Percentiles rank a stretch among this genome's conserved stretches.
Conservation (phyloP, 768 basidiomycete species). For the Mycena floridula region DNA sequence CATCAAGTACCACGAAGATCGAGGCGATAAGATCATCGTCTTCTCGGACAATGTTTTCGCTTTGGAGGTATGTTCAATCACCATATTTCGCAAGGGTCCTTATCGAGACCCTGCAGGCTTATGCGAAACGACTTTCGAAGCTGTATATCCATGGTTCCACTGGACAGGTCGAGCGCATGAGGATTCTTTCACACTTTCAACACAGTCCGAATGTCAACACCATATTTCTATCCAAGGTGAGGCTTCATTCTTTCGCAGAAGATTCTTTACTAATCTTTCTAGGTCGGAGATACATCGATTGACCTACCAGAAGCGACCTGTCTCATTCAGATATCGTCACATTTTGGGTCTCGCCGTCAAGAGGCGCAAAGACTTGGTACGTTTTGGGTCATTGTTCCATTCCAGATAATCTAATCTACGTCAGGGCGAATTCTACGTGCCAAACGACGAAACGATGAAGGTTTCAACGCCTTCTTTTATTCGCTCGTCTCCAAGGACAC, state of each 20-base stretch:
- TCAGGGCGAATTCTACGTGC: conserved; percentile 92
- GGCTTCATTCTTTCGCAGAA: conserved; percentile 12
- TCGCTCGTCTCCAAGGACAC: conserved; percentile 98
- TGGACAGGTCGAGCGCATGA: conserved; percentile 91
- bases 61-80: conserved; percentile 65
- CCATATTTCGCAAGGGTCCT: conserved; percentile 3
- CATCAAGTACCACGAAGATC: conserved; percentile 95
- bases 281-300: conserved; percentile 98
- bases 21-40: conserved; percentile 98
- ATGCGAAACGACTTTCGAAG: conserved; percentile 90
- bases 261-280: not conserved
- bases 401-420: not conserved
- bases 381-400: conserved; percentile 15
- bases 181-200: conserved; percentile 93
- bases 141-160: conserved; percentile 95
- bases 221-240: conserved; percentile 94
- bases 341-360: conserved; percentile 96
- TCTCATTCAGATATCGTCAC: conserved; percentile 98
- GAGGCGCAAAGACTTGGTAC: conserved; percentile 93
- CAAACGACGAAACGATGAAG: conserved; percentile 96
- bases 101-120: conserved; percentile 47
- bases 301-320: conserved; percentile 99
- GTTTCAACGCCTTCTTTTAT: conserved; percentile 99
- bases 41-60: conserved; percentile 99
- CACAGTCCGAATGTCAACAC: conserved; percentile 94